Conservation (phyloP, 495 filamentous ascomycete species). For the Aspergillus affinis region DNA sequence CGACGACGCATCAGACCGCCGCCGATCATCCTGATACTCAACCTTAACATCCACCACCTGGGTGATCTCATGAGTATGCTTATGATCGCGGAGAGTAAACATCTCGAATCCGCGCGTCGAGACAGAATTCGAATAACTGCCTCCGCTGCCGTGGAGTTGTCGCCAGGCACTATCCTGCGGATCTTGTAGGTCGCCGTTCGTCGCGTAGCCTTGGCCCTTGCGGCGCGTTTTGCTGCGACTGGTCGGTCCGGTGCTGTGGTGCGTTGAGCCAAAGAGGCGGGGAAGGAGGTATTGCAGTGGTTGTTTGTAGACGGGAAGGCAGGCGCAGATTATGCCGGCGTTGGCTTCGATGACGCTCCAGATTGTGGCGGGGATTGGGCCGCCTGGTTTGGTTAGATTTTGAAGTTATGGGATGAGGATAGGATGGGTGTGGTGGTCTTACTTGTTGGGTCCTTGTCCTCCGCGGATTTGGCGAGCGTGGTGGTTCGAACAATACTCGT, state of each 20-base stretch:
- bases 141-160: not conserved
- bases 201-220: not conserved
- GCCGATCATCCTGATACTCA: conserved; percentile 3
- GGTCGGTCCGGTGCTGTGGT: not conserved
- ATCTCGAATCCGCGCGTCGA: conserved; percentile 1
- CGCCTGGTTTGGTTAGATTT: not conserved
- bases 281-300: conserved; percentile 3
- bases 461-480: not conserved
- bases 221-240: not conserved
- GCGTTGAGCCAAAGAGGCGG: not conserved
- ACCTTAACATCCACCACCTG: conserved; percentile 3
- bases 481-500: conserved; percentile 15
- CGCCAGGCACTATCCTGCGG: not conserved
- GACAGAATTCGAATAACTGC: not conserved
- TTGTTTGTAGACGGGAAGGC: conserved; percentile 5
- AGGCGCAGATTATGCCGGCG: not conserved
- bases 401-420: not conserved
- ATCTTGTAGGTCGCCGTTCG: not conserved
- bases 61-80: not conserved
- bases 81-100: not conserved
- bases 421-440: not conserved
- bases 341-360: conserved; percentile 6
- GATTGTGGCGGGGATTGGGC: conserved; percentile 1
- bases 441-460: conserved; percentile 1
- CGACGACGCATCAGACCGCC: conserved; percentile 3